Base-by-base conservation (phyloP, 805 yeast genomes). In the Torulaspora gathmanii region DNA sequence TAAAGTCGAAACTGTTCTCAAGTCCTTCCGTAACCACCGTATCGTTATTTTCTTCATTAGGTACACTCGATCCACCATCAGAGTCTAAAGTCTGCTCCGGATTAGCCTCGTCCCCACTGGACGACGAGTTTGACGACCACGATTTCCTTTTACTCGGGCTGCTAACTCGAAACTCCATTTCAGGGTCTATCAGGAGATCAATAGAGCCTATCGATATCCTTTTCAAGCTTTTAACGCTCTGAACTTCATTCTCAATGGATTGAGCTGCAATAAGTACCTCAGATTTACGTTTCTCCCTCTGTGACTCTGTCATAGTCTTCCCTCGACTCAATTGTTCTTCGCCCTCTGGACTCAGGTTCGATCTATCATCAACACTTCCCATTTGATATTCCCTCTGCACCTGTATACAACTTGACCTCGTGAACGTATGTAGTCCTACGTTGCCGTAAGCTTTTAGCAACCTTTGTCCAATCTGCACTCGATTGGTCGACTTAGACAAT, bases 211-310 rank as follows among this genome's bases (percentile, higher is more conserved):
- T 82, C 0, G 88, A 81, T 13, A 83, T 69, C 47, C 95, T 70
- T 60, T 86, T 86, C 52, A 86, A 67, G 16, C 86, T 84, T 29
- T 83, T 79, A 49, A 86, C 86, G 61, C 81, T 79, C 63, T 80
- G 79, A 50, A 83, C 73, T 58, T 86, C 93, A 49, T 78, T 80
- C 56, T 85, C 87, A 37, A 86, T 77, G 5, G 88, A 87, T 54
- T 80, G 80, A 3, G 87, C 89, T 2, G 95, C 95, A 28, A 77
- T 74, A 34, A 71, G 54, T 40, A 72, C 70, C 56, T 77, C 68
- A 44, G 76, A 70, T 46, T 71, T 70, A 34, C 75, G 54, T 45
- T 68, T 69, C 9, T 64, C 58, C 22, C 46, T 34, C 44, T 44
- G 42, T 12, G 46, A 13, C 16, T 44, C 39, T 16, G 40, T 38